Percentiles rank a stretch among this genome's conserved stretches.
phyloP scores from a whole-genome alignment of 1,284 basidiomycete genomes.

The Testicularia cyperi region DNA sequence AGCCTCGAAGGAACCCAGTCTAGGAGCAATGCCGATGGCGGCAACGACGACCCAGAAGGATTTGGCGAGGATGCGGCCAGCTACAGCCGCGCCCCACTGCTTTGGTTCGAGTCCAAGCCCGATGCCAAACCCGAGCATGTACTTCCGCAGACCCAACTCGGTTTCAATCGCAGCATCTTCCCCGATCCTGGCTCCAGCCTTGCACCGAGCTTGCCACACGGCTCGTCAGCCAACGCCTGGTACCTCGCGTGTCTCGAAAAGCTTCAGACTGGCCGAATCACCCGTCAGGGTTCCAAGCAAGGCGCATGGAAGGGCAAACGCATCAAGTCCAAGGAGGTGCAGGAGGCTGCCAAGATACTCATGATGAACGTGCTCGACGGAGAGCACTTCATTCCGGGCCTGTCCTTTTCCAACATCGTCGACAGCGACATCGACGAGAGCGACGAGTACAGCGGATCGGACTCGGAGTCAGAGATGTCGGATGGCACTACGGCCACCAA shows the following conservation, averaged over 20 bases:
- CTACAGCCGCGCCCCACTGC: slow-evolving; percentile 66
- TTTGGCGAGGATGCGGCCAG: slow-evolving; percentile 64
- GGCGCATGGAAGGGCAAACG: slow-evolving; percentile 47
- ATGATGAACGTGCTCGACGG: slow-evolving; percentile 52
- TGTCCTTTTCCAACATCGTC: slow-evolving; percentile 14
- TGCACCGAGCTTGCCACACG: slow-evolving; percentile 9
- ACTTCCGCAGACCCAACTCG: slow-evolving; percentile 76
- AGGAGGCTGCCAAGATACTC: slow-evolving; percentile 41
- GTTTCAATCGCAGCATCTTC: slow-evolving; percentile 78
- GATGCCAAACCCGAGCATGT: slow-evolving; percentile 14
- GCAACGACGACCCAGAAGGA: slow-evolving; percentile 15
- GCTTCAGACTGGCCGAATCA: slow-evolving; percentile 52
- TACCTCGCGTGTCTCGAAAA: slow-evolving; percentile 63
- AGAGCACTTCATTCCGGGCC: slow-evolving; percentile 32
- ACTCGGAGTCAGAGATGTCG: slow-evolving; percentile 6
- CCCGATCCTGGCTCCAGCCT: slow-evolving; percentile 61
- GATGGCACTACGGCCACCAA: slow-evolving; percentile 14
- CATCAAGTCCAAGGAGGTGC: slow-evolving; percentile 47
- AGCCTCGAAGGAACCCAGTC: no score
- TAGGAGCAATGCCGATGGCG: neutral
- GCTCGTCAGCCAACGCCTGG: slow-evolving; percentile 12
- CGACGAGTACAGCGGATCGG: slow-evolving; percentile 18
- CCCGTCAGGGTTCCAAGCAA: slow-evolving; percentile 30
- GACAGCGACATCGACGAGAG: slow-evolving; percentile 11
- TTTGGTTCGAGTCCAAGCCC: slow-evolving; percentile 83